Percentiles rank a stretch among this genome's conserved stretches.
Conservation (phyloP, 148 eudicot genomes). For the Pouteria glomerata region DNA sequence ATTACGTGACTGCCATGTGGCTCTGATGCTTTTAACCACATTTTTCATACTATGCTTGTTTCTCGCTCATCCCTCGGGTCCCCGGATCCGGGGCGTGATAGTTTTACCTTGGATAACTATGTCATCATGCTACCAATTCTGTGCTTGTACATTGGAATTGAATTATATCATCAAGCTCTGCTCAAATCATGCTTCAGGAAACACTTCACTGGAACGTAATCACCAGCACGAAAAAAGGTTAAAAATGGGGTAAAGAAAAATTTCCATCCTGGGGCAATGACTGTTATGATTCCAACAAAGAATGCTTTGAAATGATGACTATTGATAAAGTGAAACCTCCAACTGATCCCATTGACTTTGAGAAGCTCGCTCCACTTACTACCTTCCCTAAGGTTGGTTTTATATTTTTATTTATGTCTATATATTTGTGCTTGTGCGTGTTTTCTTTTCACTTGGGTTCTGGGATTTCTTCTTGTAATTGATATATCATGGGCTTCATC, state of each 20-base stretch:
- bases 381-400: constrained; percentile 50
- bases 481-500: neutral
- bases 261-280: constrained; percentile 29
- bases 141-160: no score
- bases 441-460: neutral
- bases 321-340: constrained; percentile 21
- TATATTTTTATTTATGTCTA: neutral
- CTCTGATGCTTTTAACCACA: no score
- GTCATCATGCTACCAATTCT: no score
- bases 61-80: no score
- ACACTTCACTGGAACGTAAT: constrained; percentile 26
- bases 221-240: constrained; percentile 27
- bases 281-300: constrained; percentile 21
- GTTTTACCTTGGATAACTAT: no score
- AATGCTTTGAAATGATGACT: constrained; percentile 20
- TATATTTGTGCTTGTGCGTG: neutral
- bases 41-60: no score
- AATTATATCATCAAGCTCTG: no score
- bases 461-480: neutral
- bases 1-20: no score
- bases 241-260: constrained; percentile 25
- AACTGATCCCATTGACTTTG: constrained; percentile 36
- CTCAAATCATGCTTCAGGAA: constrained; percentile 11
- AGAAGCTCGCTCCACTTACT: constrained; percentile 59
- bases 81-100: no score